Evolutionary conservation across 2,329 filamentous ascomycete species (phyloP).

Genomic region (Scedosporium minutisporum): DNA sequence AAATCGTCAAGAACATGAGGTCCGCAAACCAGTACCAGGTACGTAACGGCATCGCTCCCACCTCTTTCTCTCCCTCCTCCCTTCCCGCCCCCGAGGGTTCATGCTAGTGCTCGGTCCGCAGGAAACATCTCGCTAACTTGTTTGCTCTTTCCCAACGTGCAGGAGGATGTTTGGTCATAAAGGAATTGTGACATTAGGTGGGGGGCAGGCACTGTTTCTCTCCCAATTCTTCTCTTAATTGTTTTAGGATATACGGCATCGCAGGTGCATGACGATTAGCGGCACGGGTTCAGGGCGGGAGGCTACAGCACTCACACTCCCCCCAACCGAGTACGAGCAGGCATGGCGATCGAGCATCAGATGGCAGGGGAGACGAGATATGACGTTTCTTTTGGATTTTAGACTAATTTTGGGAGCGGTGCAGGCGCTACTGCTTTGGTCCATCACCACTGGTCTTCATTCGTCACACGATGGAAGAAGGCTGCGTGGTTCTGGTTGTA

Average conservation of each 20-base stretch:
- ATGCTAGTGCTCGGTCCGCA: not conserved
- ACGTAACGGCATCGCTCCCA: slow-evolving; percentile 21
- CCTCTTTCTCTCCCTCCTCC: not conserved
- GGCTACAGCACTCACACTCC: not conserved
- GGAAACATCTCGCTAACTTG: slow-evolving; percentile 19
- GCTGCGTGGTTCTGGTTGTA: not conserved
- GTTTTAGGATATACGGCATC: slow-evolving; percentile 16
- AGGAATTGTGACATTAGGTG: slow-evolving; percentile 6
- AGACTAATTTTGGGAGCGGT: not conserved
- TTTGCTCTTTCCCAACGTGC: slow-evolving; percentile 9
- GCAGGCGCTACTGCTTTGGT: not conserved
- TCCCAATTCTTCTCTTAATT: slow-evolving; percentile 10
- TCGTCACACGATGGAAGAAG: not conserved
- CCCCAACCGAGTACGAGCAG: not conserved
- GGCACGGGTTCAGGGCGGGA: not conserved
- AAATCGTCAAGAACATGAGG: slow-evolving; percentile 95
- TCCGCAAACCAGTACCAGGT: slow-evolving; percentile 93
- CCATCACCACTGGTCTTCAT: not conserved
- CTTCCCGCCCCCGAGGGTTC: not conserved
- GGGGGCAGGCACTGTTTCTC: not conserved
- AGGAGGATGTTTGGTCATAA: slow-evolving; percentile 68
- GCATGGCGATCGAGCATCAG: not conserved
- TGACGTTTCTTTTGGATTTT: not conserved
- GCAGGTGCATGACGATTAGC: slow-evolving; percentile 12
- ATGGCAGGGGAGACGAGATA: not conserved